These are phyloP conservation scores for Aspergillus baeticus DNA, from an alignment of 495 filamentous ascomycete genomes.

Conservation along the genomic window DNA sequence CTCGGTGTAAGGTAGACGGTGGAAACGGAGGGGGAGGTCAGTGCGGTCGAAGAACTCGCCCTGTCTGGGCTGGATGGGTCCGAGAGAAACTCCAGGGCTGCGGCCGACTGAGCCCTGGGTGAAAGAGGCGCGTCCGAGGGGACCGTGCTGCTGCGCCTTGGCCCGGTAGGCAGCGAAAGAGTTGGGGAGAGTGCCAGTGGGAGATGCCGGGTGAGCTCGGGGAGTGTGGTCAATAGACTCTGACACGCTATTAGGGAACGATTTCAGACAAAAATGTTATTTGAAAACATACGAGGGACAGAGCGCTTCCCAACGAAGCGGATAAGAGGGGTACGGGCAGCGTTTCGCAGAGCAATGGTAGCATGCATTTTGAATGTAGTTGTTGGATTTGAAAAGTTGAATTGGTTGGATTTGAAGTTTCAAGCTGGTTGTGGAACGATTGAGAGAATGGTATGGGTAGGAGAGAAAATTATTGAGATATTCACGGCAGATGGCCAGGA, in stretches of 20 bases:
- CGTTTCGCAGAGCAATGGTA: conserved; percentile 65
- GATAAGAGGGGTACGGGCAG: conserved; percentile 78
- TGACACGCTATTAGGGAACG: conserved; percentile 30
- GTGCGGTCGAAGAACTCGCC: conserved; percentile 87
- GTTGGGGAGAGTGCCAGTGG: conserved; percentile 57
- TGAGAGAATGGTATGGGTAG: conserved; percentile 4
- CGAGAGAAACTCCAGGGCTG: conserved; percentile 63
- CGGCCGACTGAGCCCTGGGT: conserved; percentile 59
- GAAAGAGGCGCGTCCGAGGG: conserved; percentile 55
- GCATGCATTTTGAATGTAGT: conserved; percentile 56
- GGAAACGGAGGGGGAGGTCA: conserved; percentile 81
- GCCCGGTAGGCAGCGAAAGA: conserved; percentile 90
- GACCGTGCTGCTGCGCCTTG: conserved; percentile 92
- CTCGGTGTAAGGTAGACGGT: conserved; percentile 64
- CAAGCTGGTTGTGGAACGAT: not conserved
- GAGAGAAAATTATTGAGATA: conserved; percentile 6
- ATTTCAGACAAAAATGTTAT: not conserved
- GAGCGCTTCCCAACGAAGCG: conserved; percentile 88
- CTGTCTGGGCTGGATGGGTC: conserved; percentile 63
- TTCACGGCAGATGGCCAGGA: conserved; percentile 17
- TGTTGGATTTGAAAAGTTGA: conserved; percentile 10
- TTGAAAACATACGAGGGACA: conserved; percentile 67
- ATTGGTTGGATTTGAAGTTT: not conserved
- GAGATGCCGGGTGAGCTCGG: conserved; percentile 63
- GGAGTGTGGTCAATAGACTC: conserved; percentile 70